Conservation (phyloP, 139 green algal genomes). For the Tetraselmis chui region DNA sequence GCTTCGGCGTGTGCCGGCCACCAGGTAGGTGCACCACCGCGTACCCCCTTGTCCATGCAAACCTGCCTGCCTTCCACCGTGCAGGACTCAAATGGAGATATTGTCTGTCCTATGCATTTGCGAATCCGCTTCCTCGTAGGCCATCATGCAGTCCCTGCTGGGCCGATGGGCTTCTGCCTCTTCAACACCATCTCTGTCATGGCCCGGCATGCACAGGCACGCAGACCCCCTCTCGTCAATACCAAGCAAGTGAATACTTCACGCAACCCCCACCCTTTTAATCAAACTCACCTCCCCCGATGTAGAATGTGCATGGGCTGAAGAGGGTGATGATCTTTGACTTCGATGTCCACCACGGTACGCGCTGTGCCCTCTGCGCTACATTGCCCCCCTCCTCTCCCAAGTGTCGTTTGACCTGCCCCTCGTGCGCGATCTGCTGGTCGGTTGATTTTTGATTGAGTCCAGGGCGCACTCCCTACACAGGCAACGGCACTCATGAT, state of each 20-base stretch:
- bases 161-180: slow-evolving; percentile 87
- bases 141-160: slow-evolving; percentile 64
- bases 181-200: slow-evolving; percentile 69
- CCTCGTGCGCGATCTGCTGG: too few relatives aligned
- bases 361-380: too few relatives aligned
- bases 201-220: slow-evolving; percentile 44
- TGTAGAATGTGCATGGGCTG: slow-evolving; percentile 23
- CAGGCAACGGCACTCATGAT: slow-evolving; percentile 68
- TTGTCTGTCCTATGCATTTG: too few relatives aligned
- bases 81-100: too few relatives aligned
- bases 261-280: neutral
- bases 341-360: slow-evolving; percentile 76
- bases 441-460: too few relatives aligned
- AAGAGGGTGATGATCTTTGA: slow-evolving; percentile 75
- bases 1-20: slow-evolving; percentile 71
- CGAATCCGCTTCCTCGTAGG: too few relatives aligned
- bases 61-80: too few relatives aligned
- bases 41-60: too few relatives aligned
- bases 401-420: neutral
- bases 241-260: too few relatives aligned
- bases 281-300: neutral
- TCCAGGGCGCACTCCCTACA: neutral
- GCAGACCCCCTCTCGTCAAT: too few relatives aligned
- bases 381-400: neutral
- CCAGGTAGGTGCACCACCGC: slow-evolving; percentile 30